Evolutionary conservation across 176 grass and related monocot genomes (phyloP), one percentile per base, ranked within the genome.

Genomic region (Phoenix dactylifera): DNA sequence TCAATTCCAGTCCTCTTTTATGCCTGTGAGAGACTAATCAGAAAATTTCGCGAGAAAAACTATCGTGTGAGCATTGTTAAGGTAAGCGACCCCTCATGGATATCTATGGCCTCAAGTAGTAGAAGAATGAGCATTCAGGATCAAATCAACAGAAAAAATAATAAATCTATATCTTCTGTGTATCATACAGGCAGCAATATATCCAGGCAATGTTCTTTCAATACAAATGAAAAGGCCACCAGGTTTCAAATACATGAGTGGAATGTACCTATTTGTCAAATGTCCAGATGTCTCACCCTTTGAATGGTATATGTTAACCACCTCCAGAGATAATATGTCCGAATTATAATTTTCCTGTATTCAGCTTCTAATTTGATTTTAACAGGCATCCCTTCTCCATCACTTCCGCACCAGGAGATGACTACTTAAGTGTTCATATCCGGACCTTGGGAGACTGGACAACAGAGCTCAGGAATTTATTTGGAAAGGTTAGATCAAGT

Each of bases 181-280:
- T 69, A 49, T 28, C 18, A 44, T 69, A 24, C 79, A 98, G 94
- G 94, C 94, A 62, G 74, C 94, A 51, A 98, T 98, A 81, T 98
- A 89, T 78, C 94, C 94, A 18, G 94, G 88, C 53, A 82, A 93
- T 81, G 94, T 98, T 55, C 78, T 98, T 64, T 98, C 94, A 19
- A 68, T 98, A 77, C 82, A 98, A 71, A 81, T 93, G 88, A 93
- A 91, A 57, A 93, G 93, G 54, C 94, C 88, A 62, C 79, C 54
- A 5, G 85, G 82, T 65, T 98, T 98, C 82, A 91, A 83, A 84
- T 98, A 93, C 79, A 92, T 83, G 65, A 98, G 94, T 54, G 94
- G 94, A 69, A 98, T 98, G 94, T 98, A 98, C 73, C 79, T 98
- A 15, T 98, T 98, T 75, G 84, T 98, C 16, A 98, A 98, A 62